Percentiles rank a stretch among this genome's conserved stretches.
Conservation (phyloP, 2,329 filamentous ascomycete genomes). For the Aspergillus amoenus region DNA sequence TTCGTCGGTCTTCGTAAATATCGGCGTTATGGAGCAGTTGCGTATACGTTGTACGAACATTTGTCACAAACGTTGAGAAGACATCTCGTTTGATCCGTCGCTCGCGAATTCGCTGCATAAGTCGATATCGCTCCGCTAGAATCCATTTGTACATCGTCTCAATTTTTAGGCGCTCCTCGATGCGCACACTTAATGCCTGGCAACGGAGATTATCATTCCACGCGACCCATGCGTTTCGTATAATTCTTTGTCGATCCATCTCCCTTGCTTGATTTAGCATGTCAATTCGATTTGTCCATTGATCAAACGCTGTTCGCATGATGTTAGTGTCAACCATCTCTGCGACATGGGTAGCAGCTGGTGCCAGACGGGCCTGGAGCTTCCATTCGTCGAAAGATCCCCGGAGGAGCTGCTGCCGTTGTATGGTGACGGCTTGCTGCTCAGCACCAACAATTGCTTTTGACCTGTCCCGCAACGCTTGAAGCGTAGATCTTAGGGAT, state of each 20-base stretch:
- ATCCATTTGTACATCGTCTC: slow-evolving; percentile 63
- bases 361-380: slow-evolving; percentile 43
- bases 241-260: slow-evolving; percentile 52
- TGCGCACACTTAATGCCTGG: slow-evolving; percentile 51
- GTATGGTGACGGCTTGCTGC: slow-evolving; percentile 30
- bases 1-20: slow-evolving; percentile 32
- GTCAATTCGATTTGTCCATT: slow-evolving; percentile 50
- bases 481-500: slow-evolving; percentile 29
- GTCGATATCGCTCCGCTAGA: slow-evolving; percentile 48
- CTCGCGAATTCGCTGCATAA: slow-evolving; percentile 42
- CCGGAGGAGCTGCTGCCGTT: slow-evolving; percentile 35
- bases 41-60: slow-evolving; percentile 38
- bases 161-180: slow-evolving; percentile 56
- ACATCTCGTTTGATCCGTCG: slow-evolving; percentile 39
- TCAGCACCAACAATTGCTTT: slow-evolving; percentile 28
- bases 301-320: slow-evolving; percentile 46
- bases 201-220: slow-evolving; percentile 64
- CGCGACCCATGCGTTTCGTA: slow-evolving; percentile 58
- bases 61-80: slow-evolving; percentile 42
- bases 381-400: slow-evolving; percentile 44
- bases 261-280: slow-evolving; percentile 50
- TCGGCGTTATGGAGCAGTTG: slow-evolving; percentile 39
- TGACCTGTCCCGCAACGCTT: slow-evolving; percentile 36
- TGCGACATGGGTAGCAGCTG: slow-evolving; percentile 43
- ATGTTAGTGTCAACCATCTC: slow-evolving; percentile 47